Evolutionary conservation across 1,284 basidiomycete genomes (phyloP).

Genomic region (Rhodotorula sp.): DNA sequence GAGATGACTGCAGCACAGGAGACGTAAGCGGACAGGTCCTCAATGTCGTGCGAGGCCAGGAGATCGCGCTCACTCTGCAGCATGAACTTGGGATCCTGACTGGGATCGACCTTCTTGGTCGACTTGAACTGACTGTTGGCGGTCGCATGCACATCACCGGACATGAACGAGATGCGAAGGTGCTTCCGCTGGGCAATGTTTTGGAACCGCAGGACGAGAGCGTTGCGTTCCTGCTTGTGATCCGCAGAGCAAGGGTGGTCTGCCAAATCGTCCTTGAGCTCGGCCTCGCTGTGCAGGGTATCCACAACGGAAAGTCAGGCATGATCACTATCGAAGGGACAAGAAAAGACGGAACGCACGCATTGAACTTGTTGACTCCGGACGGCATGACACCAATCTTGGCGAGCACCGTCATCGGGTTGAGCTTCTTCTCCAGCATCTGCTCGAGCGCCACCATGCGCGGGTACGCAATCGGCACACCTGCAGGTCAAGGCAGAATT

Average conservation of each 20-base stretch:
- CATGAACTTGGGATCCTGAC: slow-evolving; percentile 77
- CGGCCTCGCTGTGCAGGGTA: slow-evolving; percentile 61
- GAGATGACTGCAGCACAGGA: slow-evolving; percentile 43
- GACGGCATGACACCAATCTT: slow-evolving; percentile 52
- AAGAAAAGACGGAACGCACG: slow-evolving; percentile 2
- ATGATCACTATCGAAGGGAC: neutral
- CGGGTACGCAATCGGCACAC: slow-evolving; percentile 81
- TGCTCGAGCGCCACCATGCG: slow-evolving; percentile 78
- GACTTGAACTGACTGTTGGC: slow-evolving; percentile 57
- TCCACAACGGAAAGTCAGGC: too few species aligned
- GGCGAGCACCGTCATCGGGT: slow-evolving; percentile 73
- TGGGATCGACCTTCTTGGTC: slow-evolving; percentile 56
- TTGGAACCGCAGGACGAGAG: slow-evolving; percentile 77
- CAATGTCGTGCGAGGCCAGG: slow-evolving; percentile 8
- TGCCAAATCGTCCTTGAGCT: slow-evolving; percentile 80
- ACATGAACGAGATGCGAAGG: slow-evolving; percentile 75
- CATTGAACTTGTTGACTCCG: slow-evolving; percentile 63
- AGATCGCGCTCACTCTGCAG: slow-evolving; percentile 57
- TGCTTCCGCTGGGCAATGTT: slow-evolving; percentile 61
- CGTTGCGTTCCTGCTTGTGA: slow-evolving; percentile 82
- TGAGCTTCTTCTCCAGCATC: slow-evolving; percentile 73
- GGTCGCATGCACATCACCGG: slow-evolving; percentile 86
- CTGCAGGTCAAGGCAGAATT: neutral
- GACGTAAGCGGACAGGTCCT: neutral
- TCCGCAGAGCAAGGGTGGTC: slow-evolving; percentile 49